Percentiles rank a stretch among this genome's conserved stretches.
Conservation (phyloP, 805 yeast genomes). For the Kuraishia piskuri region DNA sequence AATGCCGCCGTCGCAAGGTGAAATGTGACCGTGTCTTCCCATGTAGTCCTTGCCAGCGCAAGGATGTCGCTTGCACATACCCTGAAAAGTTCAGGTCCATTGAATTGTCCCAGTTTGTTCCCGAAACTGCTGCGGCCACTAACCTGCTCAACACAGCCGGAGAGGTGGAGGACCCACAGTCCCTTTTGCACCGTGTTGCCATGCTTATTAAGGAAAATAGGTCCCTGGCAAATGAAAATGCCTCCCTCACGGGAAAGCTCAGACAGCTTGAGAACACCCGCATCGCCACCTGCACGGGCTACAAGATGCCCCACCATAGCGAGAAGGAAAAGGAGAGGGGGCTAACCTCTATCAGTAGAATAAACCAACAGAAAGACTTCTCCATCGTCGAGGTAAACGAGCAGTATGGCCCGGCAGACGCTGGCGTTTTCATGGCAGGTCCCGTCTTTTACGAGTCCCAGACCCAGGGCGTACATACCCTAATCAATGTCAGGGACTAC, state of each 20-base stretch:
- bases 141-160: not conserved
- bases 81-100: slow-evolving; percentile 38
- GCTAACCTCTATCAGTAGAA: not conserved
- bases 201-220: not conserved
- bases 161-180: not conserved
- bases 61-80: slow-evolving; percentile 29
- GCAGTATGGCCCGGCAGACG: not conserved
- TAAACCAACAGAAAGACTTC: not conserved
- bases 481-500: not conserved
- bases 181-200: not conserved
- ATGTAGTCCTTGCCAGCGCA: slow-evolving; percentile 31
- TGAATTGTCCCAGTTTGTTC: slow-evolving; percentile 10
- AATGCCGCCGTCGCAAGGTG: slow-evolving; percentile 24
- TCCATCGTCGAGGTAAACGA: not conserved
- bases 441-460: not conserved
- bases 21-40: slow-evolving; percentile 26
- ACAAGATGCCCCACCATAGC: not conserved
- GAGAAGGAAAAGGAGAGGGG: not conserved
- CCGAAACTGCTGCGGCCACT: not conserved
- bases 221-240: not conserved
- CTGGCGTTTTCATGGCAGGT: not conserved
- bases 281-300: not conserved
- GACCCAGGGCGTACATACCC: not conserved
- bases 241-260: not conserved
- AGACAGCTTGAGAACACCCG: slow-evolving; percentile 1